These are phyloP conservation scores for Dryadomyces sulphureus DNA, from an alignment of 2,329 filamentous ascomycete genomes.

Conservation along the genomic window DNA sequence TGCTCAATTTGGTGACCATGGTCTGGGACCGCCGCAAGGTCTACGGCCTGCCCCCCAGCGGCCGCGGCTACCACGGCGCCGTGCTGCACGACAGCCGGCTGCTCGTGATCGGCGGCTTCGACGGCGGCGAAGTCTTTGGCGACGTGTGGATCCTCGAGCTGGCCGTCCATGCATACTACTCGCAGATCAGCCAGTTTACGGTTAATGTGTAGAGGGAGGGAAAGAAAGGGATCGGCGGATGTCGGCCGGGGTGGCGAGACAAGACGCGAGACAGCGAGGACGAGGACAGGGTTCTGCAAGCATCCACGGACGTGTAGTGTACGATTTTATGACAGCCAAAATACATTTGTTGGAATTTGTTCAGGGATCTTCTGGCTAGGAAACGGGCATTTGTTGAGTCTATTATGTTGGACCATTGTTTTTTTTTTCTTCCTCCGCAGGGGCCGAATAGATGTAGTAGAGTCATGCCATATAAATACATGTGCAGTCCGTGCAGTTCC, in stretches of 20 bases:
- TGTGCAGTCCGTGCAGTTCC: too few species aligned
- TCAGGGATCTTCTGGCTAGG: too few species aligned
- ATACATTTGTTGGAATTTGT: not conserved
- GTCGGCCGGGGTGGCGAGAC: not conserved
- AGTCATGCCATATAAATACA: too few species aligned
- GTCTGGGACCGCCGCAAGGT: slow-evolving; percentile 54
- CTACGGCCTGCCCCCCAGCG: slow-evolving; percentile 47
- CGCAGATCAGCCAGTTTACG: slow-evolving; percentile 57
- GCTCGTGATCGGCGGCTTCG: slow-evolving; percentile 51
- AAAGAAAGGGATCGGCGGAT: not conserved
- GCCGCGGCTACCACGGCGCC: slow-evolving; percentile 52
- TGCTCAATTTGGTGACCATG: slow-evolving; percentile 60
- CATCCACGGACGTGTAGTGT: not conserved
- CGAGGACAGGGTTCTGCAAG: not conserved
- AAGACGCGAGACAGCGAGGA: not conserved
- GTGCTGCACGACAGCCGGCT: slow-evolving; percentile 51
- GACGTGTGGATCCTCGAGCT: slow-evolving; percentile 54
- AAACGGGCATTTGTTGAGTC: not conserved
- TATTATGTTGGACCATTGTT: not conserved
- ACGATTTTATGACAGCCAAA: not conserved
- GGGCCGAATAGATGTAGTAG: too few species aligned
- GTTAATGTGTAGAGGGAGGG: slow-evolving; percentile 39
- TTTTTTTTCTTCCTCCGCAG: not conserved
- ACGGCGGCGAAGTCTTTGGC: slow-evolving; percentile 51
- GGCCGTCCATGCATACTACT: slow-evolving; percentile 57